phyloP scores from a whole-genome alignment of 176 grass and related monocot genomes.

The Ensete ventricosum region DNA sequence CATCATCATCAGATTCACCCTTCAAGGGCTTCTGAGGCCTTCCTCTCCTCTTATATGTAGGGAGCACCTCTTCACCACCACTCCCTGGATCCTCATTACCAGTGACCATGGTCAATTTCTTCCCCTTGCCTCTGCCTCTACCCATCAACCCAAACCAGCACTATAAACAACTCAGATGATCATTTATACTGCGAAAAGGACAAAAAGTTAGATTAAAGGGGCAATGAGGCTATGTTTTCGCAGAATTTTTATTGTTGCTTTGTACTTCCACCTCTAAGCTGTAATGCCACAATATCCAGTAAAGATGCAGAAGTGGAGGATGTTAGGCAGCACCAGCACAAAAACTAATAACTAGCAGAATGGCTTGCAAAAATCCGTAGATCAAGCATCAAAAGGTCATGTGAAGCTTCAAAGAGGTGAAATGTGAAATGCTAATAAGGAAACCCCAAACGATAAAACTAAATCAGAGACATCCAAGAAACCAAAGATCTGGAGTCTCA shows the following conservation, averaged over 20 bases:
- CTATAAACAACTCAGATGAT: neutral
- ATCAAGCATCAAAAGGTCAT: neutral
- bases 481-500: neutral
- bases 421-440: neutral
- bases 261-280: neutral
- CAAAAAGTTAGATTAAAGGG: neutral
- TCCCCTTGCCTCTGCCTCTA: slow-evolving; percentile 56
- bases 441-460: neutral
- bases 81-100: slow-evolving; percentile 45
- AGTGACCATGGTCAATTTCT: slow-evolving; percentile 31
- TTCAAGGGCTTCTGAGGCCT: slow-evolving; percentile 50
- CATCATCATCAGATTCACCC: slow-evolving; percentile 39
- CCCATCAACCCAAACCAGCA: slow-evolving; percentile 42
- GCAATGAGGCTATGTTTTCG: neutral
- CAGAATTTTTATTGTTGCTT: neutral
- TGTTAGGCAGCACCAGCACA: no score
- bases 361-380: neutral
- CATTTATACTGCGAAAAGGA: neutral
- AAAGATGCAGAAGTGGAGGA: neutral
- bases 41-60: slow-evolving; percentile 54
- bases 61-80: slow-evolving; percentile 51
- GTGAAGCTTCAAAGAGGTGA: neutral
- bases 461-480: neutral
- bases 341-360: neutral
- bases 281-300: neutral